Conservation (phyloP, 352 stramenopile species). For the Globisporangium perplexum region DNA sequence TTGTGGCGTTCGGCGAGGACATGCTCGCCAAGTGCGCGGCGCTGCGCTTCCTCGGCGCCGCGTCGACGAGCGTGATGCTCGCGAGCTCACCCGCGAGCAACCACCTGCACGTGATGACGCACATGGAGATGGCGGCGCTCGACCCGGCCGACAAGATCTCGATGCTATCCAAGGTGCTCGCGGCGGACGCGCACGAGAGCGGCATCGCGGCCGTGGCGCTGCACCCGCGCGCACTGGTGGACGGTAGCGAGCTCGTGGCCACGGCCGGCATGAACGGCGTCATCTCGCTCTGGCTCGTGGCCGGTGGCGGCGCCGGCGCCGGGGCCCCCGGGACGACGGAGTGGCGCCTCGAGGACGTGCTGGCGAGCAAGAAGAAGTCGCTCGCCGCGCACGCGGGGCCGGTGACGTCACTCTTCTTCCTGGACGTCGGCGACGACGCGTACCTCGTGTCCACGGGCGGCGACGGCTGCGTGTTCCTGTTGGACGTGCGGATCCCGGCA, state of each 20-base stretch:
- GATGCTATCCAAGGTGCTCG: conserved; percentile 48
- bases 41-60: conserved; percentile 37
- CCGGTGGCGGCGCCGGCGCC: not conserved
- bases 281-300: conserved; percentile 67
- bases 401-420: conserved; percentile 54
- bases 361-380: conserved; percentile 64
- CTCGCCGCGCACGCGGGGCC: conserved; percentile 44
- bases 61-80: conserved; percentile 48
- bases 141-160: conserved; percentile 43
- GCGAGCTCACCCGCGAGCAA: conserved; percentile 24
- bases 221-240: conserved; percentile 32
- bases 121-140: conserved; percentile 33
- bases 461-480: conserved; percentile 59
- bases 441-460: conserved; percentile 54
- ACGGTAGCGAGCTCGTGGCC: conserved; percentile 51
- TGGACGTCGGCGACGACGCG: conserved; percentile 26
- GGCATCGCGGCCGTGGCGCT: conserved; percentile 46
- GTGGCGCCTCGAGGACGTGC: conserved; percentile 54
- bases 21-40: conserved; percentile 28
- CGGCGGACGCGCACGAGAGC: conserved; percentile 42
- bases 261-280: conserved; percentile 57
- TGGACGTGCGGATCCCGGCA: conserved; percentile 46
- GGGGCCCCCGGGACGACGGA: no score
- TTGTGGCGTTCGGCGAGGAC: conserved; percentile 42
- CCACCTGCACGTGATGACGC: conserved; percentile 51